Base-by-base conservation (phyloP, 306 rosid species). In the Gynostemma pentaphyllum region DNA sequence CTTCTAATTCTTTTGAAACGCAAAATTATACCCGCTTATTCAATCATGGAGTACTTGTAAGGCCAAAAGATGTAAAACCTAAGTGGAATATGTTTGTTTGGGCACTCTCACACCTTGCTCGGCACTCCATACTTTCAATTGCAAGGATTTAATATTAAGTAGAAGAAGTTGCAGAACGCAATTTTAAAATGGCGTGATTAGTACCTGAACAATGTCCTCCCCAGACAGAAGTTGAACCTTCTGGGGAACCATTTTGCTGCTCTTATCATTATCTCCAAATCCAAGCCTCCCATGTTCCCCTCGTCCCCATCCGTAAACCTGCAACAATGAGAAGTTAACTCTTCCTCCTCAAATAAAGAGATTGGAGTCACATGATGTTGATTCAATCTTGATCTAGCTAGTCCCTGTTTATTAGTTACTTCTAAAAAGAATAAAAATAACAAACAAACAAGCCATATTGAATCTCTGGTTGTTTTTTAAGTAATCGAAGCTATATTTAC, bases 221-320 rank as follows among this genome's bases (percentile, higher is more conserved):
- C 91, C 90, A 29, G 83, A 79, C 71, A 94, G 78, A 77, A 94
- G 97, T 67, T 86, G 85, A 84, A 94, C 97, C 78, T 26, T 86
- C 72, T 94, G 97, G 29, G 97, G 99, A 41, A 94, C 78, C 95
- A 94, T 94, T 87, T 94, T 94, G 70, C 97, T 94, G 83, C 99
- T 94, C 76, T 94, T 94, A 62, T 94, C 99, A 71, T 85, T 84
- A 59, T 94, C 99, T 61, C 99, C 97, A 67, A 89, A 86, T 61
- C 99, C 99, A 79, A 94, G 95, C 74, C 99, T 89, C 26, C 99
- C 99, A 65, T 94, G 99, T 44, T 94, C 99, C 28, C 99, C 99
- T 70, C 99, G 80, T 66, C 99, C 99, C 99, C 97, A 94, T 48
- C 99, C 99, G 72, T 87, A 94, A 40, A 94, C 97, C 99, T 94